Evolutionary conservation across 129 eudicot species (phyloP).

Genomic region (Chrysanthemum lavandulifolium): DNA sequence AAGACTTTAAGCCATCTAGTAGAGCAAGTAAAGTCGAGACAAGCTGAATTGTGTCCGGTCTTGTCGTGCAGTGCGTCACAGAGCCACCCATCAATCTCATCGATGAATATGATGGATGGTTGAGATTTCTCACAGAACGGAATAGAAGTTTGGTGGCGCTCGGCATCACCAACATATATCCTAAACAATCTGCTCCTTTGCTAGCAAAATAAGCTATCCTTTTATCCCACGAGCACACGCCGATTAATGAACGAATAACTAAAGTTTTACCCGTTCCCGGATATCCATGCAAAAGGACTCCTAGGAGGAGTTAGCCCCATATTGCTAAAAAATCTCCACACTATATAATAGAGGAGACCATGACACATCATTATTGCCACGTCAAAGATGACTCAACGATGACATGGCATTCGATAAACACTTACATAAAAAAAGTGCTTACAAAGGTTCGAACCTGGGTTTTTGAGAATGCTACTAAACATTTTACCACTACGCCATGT

Average conservation of each 20-base stretch:
- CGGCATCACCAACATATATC: slow-evolving; percentile 99
- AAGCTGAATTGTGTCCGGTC: slow-evolving; percentile 99
- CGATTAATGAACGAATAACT: slow-evolving; percentile 88
- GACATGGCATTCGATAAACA: no score
- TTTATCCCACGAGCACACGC: slow-evolving; percentile 94
- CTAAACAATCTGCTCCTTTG: slow-evolving; percentile 98
- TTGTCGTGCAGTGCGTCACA: slow-evolving; percentile 85
- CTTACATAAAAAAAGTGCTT: no score
- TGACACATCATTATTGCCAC: no score
- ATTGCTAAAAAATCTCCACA: slow-evolving; percentile 66
- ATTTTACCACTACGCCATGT: no score
- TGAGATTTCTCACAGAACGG: slow-evolving; percentile 98
- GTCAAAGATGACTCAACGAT: no score
- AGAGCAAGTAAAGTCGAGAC: slow-evolving; percentile 94
- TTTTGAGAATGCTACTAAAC: no score
- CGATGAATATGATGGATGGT: slow-evolving; percentile 93
- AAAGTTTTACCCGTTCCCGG: slow-evolving; percentile 99
- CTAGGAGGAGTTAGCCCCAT: slow-evolving; percentile 95
- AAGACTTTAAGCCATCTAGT: slow-evolving; percentile 92
- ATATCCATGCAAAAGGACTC: slow-evolving; percentile 93
- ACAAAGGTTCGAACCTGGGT: no score
- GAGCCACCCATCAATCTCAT: slow-evolving; percentile 98
- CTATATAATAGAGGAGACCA: no score
- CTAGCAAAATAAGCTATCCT: slow-evolving; percentile 96
- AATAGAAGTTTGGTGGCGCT: slow-evolving; percentile 94